phyloP scores from a whole-genome alignment of 352 stramenopile species.

The Globisporangium carolinianum region DNA sequence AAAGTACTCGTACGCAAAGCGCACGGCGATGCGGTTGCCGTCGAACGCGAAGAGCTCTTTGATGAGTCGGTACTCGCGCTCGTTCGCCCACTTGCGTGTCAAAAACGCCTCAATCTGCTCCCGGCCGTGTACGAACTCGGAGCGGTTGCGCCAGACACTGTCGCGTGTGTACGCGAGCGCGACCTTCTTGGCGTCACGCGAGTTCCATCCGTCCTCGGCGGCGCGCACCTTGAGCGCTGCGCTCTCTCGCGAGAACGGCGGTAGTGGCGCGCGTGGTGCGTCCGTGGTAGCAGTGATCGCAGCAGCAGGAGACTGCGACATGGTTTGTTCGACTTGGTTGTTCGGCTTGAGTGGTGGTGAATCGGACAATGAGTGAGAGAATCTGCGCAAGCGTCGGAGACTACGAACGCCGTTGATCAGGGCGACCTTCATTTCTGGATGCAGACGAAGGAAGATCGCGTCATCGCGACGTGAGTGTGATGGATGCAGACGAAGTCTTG shows the following conservation, averaged over 20 bases:
- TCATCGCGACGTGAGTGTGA: too few relatives aligned
- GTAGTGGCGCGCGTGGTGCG: constrained; percentile 30
- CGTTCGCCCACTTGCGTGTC: constrained; percentile 56
- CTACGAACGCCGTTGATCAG: too few relatives aligned
- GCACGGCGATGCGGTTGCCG: constrained; percentile 78
- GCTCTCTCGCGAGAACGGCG: constrained; percentile 71
- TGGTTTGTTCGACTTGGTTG: too few relatives aligned
- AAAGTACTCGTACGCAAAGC: constrained; percentile 83
- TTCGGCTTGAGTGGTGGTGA: too few relatives aligned
- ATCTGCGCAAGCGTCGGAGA: too few relatives aligned
- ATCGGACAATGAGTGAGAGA: too few relatives aligned
- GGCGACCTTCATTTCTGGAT: too few relatives aligned
- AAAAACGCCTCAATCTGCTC: constrained; percentile 74
- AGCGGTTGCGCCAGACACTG: constrained; percentile 83
- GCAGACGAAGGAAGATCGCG: too few relatives aligned
- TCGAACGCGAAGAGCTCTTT: constrained; percentile 83
- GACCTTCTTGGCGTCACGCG: constrained; percentile 54
- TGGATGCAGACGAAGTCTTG: too few relatives aligned
- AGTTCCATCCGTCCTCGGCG: constrained; percentile 88
- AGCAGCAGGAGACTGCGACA: too few relatives aligned
- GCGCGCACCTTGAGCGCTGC: constrained; percentile 71
- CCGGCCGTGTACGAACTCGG: constrained; percentile 66
- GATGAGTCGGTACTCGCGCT: constrained; percentile 82
- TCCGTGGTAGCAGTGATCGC: not conserved
- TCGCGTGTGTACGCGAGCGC: constrained; percentile 72